Evolutionary conservation across 768 basidiomycete species (phyloP).

Genomic region (Boletus subcaerulescens): DNA sequence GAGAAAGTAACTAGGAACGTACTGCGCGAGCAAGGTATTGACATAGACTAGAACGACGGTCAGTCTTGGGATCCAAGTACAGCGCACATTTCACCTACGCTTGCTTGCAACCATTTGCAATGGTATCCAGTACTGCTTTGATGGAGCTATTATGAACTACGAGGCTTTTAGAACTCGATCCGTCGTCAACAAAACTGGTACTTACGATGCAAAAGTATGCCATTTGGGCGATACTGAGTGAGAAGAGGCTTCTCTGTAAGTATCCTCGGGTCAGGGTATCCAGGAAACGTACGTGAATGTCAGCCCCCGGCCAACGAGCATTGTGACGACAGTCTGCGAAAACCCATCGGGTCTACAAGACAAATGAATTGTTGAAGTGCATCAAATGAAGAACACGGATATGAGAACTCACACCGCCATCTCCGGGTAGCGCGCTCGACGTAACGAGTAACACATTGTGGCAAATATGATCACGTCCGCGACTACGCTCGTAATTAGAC

Average conservation of each 20-base stretch:
- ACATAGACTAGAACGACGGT: constrained; percentile 21
- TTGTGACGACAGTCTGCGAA: background rate
- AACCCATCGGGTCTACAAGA: constrained; percentile 15
- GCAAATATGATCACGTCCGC: constrained; percentile 13
- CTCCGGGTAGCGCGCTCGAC: constrained; percentile 15
- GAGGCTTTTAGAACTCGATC: background rate
- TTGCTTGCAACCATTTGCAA: too few relatives aligned
- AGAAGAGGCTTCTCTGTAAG: background rate
- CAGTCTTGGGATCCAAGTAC: too few relatives aligned
- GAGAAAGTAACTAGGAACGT: background rate
- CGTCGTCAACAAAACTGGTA: too few relatives aligned
- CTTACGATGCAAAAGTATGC: constrained; percentile 1
- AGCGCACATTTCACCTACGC: too few relatives aligned
- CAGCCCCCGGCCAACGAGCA: constrained; percentile 22
- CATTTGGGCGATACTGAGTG: constrained; percentile 17
- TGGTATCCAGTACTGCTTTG: too few relatives aligned
- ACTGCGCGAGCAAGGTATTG: constrained; percentile 32
- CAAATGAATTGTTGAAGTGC: background rate
- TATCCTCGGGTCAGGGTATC: background rate
- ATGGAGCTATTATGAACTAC: too few relatives aligned
- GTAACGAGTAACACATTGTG: constrained; percentile 21
- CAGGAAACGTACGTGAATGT: constrained; percentile 21
- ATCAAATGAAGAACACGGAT: too few relatives aligned
- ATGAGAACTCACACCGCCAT: constrained; percentile 14
- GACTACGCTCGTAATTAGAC: constrained; percentile 4